Percentiles rank a stretch among this genome's conserved stretches.
Conservation (phyloP, 352 stramenopile genomes). For the Halophytophthora polymorphica region DNA sequence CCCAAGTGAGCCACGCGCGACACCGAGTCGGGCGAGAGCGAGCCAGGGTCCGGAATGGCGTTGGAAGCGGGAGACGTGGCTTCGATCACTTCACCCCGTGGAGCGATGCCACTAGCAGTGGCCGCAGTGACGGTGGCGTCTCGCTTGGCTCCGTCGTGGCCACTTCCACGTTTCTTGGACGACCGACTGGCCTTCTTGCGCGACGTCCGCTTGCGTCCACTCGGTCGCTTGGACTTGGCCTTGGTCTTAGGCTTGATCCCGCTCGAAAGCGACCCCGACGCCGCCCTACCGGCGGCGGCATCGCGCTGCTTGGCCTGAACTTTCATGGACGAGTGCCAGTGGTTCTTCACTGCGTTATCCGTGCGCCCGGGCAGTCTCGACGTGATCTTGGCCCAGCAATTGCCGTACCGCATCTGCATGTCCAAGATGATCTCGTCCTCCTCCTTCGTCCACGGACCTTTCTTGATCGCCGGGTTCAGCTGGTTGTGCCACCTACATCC, state of each 20-base stretch:
- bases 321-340: conserved; percentile 91
- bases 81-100: neutral
- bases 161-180: neutral
- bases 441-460: conserved; percentile 70
- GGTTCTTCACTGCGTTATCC: conserved; percentile 98
- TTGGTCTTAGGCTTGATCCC: too few relatives aligned
- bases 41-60: conserved; percentile 9
- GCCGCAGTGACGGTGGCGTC: neutral
- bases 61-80: neutral
- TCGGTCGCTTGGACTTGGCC: neutral
- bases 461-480: conserved; percentile 77
- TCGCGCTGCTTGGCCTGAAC: conserved; percentile 31
- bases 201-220: neutral
- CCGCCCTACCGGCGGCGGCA: neutral
- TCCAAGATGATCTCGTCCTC: conserved; percentile 86
- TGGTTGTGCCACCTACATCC: conserved; percentile 80
- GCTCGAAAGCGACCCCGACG: too few relatives aligned
- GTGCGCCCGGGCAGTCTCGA: conserved; percentile 93
- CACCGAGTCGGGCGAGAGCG: conserved; percentile 34
- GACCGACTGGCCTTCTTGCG: neutral
- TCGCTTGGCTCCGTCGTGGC: neutral
- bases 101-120: neutral
- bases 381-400: conserved; percentile 97
- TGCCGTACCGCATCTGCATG: conserved; percentile 88
- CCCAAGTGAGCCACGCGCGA: conserved; percentile 21